Evolutionary conservation across 164 flowering plant genomes (phyloP).

Genomic region (Vitis vinifera): DNA sequence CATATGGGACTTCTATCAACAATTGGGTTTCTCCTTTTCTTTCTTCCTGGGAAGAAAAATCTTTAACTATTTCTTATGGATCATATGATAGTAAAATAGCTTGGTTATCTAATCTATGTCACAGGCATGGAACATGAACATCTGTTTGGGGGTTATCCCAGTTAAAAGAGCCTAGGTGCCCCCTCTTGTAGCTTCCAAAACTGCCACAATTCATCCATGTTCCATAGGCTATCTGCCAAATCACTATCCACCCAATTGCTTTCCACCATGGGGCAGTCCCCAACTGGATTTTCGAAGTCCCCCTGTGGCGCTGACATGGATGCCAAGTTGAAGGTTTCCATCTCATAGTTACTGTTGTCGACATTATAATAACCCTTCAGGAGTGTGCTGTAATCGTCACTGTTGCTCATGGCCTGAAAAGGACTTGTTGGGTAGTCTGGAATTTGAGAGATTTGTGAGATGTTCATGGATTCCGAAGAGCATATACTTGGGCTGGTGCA

Average conservation of each 20-base stretch:
- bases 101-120: not conserved
- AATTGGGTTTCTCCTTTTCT: not conserved
- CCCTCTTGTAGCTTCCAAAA: conserved; percentile 21
- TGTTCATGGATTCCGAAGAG: conserved; percentile 24
- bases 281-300: conserved; percentile 4
- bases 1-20: not conserved
- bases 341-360: conserved; percentile 24
- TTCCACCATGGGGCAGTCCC: conserved; percentile 28
- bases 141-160: not conserved
- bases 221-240: conserved; percentile 38
- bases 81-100: not conserved
- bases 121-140: not conserved
- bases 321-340: conserved; percentile 28
- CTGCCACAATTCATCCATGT: conserved; percentile 55
- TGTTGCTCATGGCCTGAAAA: conserved; percentile 11
- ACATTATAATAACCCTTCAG: conserved; percentile 16
- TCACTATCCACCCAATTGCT: conserved; percentile 36
- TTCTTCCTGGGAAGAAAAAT: not conserved
- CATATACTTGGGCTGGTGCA: conserved; percentile 24
- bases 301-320: conserved; percentile 21
- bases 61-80: not conserved
- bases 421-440: conserved; percentile 30
- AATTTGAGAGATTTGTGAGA: conserved; percentile 27
- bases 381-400: conserved; percentile 7
- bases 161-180: not conserved